Conservation (phyloP, 1,284 basidiomycete species). For the Macrocystidia cucumis region DNA sequence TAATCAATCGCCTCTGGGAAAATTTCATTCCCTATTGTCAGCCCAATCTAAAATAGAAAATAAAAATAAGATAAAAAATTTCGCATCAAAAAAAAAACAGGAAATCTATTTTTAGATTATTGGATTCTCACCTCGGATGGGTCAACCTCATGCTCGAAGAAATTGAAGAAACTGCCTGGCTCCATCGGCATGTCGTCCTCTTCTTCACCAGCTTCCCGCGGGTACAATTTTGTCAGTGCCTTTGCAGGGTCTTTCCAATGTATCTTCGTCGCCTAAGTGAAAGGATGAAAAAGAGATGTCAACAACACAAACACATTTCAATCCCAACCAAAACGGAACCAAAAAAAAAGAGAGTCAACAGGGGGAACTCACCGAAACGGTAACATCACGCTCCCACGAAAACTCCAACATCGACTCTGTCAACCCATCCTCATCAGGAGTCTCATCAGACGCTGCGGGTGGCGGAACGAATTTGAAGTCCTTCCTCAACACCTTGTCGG, state of each 20-base stretch:
- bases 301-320: conserved; percentile 2
- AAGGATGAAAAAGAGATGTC: background rate
- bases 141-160: conserved; percentile 65
- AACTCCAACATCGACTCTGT: conserved; percentile 71
- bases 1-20: conserved; percentile 74
- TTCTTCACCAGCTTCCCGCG: conserved; percentile 52
- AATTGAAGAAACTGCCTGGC: conserved; percentile 83
- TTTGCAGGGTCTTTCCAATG: conserved; percentile 78
- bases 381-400: conserved; percentile 67
- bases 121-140: conserved; percentile 58
- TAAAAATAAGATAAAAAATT: conserved; percentile 7
- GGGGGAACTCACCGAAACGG: conserved; percentile 49
- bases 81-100: conserved; percentile 1
- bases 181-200: conserved; percentile 55
- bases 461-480: conserved; percentile 67
- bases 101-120: background rate
- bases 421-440: conserved; percentile 64
- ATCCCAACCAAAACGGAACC: background rate
- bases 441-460: conserved; percentile 42
- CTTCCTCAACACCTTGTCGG: conserved; percentile 67
- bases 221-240: conserved; percentile 71
- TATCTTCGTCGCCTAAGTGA: conserved; percentile 51
- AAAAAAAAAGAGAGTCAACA: background rate
- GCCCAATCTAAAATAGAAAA: conserved; percentile 45
- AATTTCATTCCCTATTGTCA: conserved; percentile 64